Percentiles rank a stretch among this genome's conserved stretches.
These are phyloP conservation scores for Saccharomycopsis sp. DNA, from an alignment of 805 yeast species.

Conservation along the genomic window DNA sequence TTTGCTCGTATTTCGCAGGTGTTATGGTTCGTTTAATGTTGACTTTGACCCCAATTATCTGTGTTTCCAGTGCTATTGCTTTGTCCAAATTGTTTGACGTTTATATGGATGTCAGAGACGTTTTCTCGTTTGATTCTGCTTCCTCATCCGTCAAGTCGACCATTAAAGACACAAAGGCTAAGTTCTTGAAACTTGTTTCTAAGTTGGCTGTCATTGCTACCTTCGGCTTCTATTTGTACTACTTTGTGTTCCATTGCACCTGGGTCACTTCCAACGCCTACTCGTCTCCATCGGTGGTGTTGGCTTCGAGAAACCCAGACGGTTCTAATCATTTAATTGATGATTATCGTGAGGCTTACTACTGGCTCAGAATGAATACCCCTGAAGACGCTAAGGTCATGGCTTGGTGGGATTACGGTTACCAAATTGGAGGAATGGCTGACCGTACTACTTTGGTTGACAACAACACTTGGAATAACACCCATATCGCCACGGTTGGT, in stretches of 20 bases:
- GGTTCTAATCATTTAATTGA: slow-evolving; percentile 84
- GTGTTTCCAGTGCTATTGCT: slow-evolving; percentile 89
- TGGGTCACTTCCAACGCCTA: slow-evolving; percentile 96
- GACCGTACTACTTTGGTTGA: slow-evolving; percentile 97
- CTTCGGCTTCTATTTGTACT: slow-evolving; percentile 64
- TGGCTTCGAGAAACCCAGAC: slow-evolving; percentile 77
- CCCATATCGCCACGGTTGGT: slow-evolving; percentile 98
- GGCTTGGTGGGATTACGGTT: slow-evolving; percentile 99
- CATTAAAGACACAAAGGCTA: slow-evolving; percentile 15
- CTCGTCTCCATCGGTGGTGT: slow-evolving; percentile 95
- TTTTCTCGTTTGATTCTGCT: slow-evolving; percentile 1
- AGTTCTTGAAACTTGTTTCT: slow-evolving; percentile 36
- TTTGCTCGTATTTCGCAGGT: slow-evolving; percentile 96
- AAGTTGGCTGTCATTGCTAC: slow-evolving; percentile 58
- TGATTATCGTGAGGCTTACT: slow-evolving; percentile 97
- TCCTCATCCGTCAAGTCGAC: not conserved
- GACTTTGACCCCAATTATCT: slow-evolving; percentile 91
- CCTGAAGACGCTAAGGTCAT: slow-evolving; percentile 92
- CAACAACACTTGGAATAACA: slow-evolving; percentile 98
- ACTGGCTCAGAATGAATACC: slow-evolving; percentile 98
- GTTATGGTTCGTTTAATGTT: slow-evolving; percentile 98
- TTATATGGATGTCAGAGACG: slow-evolving; percentile 56
- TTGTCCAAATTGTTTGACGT: slow-evolving; percentile 77
- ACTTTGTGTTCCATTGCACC: slow-evolving; percentile 90
- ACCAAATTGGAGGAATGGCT: slow-evolving; percentile 99